A percentile compares a stretch with the other conserved stretches of the same genome.
These are phyloP conservation scores for Claviceps monticola DNA, from an alignment of 2,329 filamentous ascomycete genomes.

Conservation along the genomic window DNA sequence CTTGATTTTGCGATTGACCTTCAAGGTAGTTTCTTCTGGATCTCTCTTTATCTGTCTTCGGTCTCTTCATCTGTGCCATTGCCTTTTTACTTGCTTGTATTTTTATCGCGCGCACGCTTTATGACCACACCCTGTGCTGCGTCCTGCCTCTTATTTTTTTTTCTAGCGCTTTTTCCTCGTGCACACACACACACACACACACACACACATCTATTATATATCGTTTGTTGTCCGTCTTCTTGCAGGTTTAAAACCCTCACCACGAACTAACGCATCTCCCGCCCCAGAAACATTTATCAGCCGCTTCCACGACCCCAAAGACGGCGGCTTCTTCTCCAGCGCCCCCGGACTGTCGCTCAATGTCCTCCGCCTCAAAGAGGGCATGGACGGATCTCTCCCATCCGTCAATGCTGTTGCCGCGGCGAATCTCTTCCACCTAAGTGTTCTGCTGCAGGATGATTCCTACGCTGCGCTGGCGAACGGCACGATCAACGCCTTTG, in stretches of 20 bases:
- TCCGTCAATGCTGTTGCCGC: constrained; percentile 83
- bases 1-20: constrained; percentile 70
- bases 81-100: too few species aligned
- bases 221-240: too few species aligned
- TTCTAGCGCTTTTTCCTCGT: too few species aligned
- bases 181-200: too few species aligned
- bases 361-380: constrained; percentile 82
- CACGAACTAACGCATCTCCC: constrained; percentile 4
- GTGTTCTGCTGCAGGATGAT: constrained; percentile 51
- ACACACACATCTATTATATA: too few species aligned
- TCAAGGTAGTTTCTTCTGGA: constrained; percentile 42
- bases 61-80: too few species aligned
- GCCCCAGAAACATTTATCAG: constrained; percentile 51
- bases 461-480: constrained; percentile 51
- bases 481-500: constrained; percentile 71
- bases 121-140: not conserved
- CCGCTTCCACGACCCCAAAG: constrained; percentile 60
- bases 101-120: too few species aligned
- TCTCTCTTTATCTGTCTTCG: too few species aligned
- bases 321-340: constrained; percentile 62
- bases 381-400: constrained; percentile 84
- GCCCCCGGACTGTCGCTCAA: constrained; percentile 47
- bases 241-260: too few species aligned
- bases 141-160: not conserved
- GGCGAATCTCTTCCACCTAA: constrained; percentile 72